Conservation (phyloP, 2,329 filamentous ascomycete species). For the Sporothrix pallida region DNA sequence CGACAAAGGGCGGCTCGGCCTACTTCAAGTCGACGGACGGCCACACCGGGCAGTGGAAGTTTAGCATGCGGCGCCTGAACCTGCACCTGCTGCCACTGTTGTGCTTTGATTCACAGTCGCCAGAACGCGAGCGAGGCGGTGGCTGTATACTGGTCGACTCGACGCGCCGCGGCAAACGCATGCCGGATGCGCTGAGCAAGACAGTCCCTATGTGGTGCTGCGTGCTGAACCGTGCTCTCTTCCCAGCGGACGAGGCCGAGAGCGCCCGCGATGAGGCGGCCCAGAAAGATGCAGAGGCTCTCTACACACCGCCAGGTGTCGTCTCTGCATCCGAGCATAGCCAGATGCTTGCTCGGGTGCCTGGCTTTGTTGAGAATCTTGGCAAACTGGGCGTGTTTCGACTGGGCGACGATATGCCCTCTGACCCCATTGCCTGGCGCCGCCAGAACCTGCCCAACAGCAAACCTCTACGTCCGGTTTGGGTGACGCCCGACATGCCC, state of each 20-base stretch:
- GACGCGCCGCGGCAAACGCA: slow-evolving; percentile 79
- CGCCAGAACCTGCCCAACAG: slow-evolving; percentile 60
- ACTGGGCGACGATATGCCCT: slow-evolving; percentile 56
- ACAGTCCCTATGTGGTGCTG: slow-evolving; percentile 94
- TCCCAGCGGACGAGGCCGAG: slow-evolving; percentile 56
- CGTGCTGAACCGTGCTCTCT: slow-evolving; percentile 80
- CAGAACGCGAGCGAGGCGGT: slow-evolving; percentile 49
- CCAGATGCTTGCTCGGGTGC: slow-evolving; percentile 71
- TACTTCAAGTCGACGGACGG: slow-evolving; percentile 99
- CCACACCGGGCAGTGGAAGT: slow-evolving; percentile 87
- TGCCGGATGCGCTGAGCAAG: slow-evolving; percentile 93
- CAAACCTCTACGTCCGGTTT: slow-evolving; percentile 78
- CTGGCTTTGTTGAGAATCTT: slow-evolving; percentile 59
- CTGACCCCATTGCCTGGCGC: slow-evolving; percentile 11
- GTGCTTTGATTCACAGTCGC: slow-evolving; percentile 59
- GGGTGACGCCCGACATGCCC: slow-evolving; percentile 61
- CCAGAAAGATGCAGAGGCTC: slow-evolving; percentile 48
- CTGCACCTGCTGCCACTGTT: slow-evolving; percentile 76
- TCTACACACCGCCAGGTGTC: slow-evolving; percentile 74
- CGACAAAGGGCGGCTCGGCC: slow-evolving; percentile 63
- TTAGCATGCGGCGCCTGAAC: slow-evolving; percentile 84
- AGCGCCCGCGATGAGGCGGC: slow-evolving; percentile 38
- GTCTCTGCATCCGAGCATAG: slow-evolving; percentile 77
- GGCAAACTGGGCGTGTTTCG: slow-evolving; percentile 55
- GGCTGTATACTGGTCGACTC: slow-evolving; percentile 89